These are phyloP conservation scores for Colletotrichum sp. DNA, from an alignment of 2,329 filamentous ascomycete genomes.

Conservation along the genomic window DNA sequence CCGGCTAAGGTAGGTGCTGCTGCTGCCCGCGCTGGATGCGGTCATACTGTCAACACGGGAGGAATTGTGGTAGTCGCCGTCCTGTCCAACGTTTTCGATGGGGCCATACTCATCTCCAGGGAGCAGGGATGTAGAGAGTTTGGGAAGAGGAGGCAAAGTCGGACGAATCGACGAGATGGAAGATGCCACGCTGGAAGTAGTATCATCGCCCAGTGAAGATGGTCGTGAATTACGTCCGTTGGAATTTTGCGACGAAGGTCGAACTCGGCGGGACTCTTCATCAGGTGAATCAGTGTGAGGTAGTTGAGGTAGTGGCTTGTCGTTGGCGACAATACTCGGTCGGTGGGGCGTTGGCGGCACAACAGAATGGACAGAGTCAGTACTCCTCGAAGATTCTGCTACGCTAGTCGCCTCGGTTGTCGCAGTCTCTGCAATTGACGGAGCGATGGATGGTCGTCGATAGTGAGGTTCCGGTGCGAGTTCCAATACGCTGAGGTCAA, in stretches of 20 bases:
- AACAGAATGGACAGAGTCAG: slow-evolving; percentile 28
- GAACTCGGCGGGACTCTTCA: slow-evolving; percentile 25
- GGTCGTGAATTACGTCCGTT: slow-evolving; percentile 47
- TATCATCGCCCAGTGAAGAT: slow-evolving; percentile 46
- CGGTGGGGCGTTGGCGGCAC: slow-evolving; percentile 33
- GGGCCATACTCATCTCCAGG: slow-evolving; percentile 54
- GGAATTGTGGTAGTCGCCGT: slow-evolving; percentile 55
- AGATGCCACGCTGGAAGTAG: slow-evolving; percentile 47
- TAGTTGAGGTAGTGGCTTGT: slow-evolving; percentile 73
- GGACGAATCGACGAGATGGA: slow-evolving; percentile 54
- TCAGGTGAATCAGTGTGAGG: slow-evolving; percentile 57
- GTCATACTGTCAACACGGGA: slow-evolving; percentile 73
- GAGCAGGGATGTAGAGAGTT: slow-evolving; percentile 57
- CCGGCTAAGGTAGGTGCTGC: slow-evolving; percentile 78
- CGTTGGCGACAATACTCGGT: slow-evolving; percentile 45
- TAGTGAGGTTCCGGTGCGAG: slow-evolving; percentile 38
- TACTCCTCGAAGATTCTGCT: slow-evolving; percentile 42
- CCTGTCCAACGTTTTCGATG: slow-evolving; percentile 49
- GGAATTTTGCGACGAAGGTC: slow-evolving; percentile 14
- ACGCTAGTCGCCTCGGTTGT: slow-evolving; percentile 42
- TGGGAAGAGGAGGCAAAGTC: slow-evolving; percentile 60
- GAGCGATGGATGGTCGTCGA: slow-evolving; percentile 29
- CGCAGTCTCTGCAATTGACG: slow-evolving; percentile 34
- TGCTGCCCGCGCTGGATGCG: slow-evolving; percentile 78
- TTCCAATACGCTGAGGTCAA: slow-evolving; percentile 60